phyloP scores from a whole-genome alignment of 2,329 filamentous ascomycete genomes.

The Aspergillus fructus region DNA sequence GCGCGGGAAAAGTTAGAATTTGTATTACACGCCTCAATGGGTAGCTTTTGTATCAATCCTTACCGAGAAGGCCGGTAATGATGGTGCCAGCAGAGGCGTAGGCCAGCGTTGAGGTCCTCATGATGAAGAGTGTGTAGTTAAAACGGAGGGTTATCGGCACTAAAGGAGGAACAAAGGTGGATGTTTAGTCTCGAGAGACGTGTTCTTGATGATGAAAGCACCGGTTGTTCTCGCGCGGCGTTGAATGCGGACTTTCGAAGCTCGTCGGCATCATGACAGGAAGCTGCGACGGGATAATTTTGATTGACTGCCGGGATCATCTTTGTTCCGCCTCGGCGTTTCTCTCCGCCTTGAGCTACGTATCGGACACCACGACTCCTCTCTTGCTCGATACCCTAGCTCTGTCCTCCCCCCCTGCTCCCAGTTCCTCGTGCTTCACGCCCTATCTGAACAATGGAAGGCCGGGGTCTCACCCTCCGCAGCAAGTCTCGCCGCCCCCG shows the following conservation, averaged over 20 bases:
- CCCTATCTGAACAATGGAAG: conserved; percentile 45
- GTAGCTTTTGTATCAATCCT: conserved; percentile 16
- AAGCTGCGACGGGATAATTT: conserved; percentile 28
- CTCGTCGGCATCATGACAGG: conserved; percentile 13
- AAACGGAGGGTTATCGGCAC: background rate
- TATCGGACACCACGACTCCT: background rate
- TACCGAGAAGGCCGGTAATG: conserved; percentile 57
- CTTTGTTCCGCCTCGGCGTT: conserved; percentile 39
- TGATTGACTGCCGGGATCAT: conserved; percentile 32
- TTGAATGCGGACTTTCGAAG: conserved; percentile 8
- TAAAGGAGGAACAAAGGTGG: background rate
- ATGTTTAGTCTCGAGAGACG: background rate
- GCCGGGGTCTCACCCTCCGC: conserved; percentile 60
- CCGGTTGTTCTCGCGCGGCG: background rate
- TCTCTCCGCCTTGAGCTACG: conserved; percentile 27
- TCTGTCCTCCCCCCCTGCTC: conserved; percentile 9
- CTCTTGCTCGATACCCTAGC: background rate
- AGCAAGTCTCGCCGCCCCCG: conserved; percentile 56
- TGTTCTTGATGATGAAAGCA: background rate
- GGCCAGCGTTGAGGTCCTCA: conserved; percentile 59
- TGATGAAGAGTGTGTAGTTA: conserved; percentile 28
- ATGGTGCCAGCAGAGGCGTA: conserved; percentile 59
- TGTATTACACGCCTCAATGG: background rate
- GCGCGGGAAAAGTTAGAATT: conserved; percentile 10
- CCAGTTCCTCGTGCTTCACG: conserved; percentile 5